Base-by-base conservation (phyloP, 129 eudicot genomes). In the Chrysanthemum makinoi region DNA sequence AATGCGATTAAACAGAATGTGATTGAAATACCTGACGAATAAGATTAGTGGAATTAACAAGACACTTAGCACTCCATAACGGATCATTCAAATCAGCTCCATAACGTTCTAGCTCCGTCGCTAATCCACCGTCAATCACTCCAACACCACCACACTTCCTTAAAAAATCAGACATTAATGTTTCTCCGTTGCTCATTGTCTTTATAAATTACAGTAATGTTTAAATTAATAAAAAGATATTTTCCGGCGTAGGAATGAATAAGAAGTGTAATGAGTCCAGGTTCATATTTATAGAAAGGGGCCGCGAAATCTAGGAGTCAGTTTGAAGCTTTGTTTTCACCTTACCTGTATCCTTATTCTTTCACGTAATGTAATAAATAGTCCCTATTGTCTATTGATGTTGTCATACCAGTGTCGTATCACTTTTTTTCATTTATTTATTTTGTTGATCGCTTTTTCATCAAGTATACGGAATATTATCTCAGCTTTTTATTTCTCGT, bases 21-120 rank as follows among this genome's bases (percentile, higher is more conserved):
- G 28, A 15, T 20, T 10, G 0, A 22, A 6, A 62, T 86, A 91
- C 97, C 88, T 88, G 86, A 78, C 83, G 83, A 35, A 91, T 81
- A 75, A 88, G 90, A 17, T 91, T 88, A 80, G 94, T 84, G 7
- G 91, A 91, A 62, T 56, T 79, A 9, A 91, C 26, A 55, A 91
- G 93, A 66, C 94, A 91, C 73, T 91, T 88, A 58, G 97, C 97
- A 73, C 97, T 91, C 97, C 97, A 91, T 2, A 91, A 83, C 48
- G 97, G 94, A 61, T 91, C 94, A 43, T 91, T 83, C 51, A 91
- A 90, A 78, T 91, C 89, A 22, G 97, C 97, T 15, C 97, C 97
- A 68, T 86, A 91, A 1, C 93, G 80, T 65, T 91, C 89, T 10
- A 91, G 87, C 88, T 91, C 96, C 80, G 97, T 91, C 72, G 96